phyloP scores from a whole-genome alignment of 345 rosid genomes.

The Corymbia maculata region DNA sequence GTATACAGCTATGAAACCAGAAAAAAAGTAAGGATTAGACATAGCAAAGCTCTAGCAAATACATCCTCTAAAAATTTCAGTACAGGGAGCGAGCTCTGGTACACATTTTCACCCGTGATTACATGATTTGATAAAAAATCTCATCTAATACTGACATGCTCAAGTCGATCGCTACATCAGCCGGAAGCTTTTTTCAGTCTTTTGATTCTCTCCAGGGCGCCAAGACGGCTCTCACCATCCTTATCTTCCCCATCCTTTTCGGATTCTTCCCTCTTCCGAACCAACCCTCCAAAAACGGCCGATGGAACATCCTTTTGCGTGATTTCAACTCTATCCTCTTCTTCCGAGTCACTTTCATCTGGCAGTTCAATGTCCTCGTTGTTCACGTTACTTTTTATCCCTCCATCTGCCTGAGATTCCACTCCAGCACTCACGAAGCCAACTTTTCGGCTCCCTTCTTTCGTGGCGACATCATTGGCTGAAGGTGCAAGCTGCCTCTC shows the following conservation, averaged over 20 bases:
- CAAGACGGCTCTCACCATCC: constrained; percentile 25
- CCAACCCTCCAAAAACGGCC: constrained; percentile 75
- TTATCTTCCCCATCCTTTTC: constrained; percentile 14
- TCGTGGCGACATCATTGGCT: constrained; percentile 13
- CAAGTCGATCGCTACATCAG: neutral
- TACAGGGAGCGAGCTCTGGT: neutral
- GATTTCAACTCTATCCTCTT: constrained; percentile 54
- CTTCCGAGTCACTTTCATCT: constrained; percentile 66
- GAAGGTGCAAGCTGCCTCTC: constrained; percentile 73
- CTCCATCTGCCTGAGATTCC: constrained; percentile 49
- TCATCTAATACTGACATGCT: neutral
- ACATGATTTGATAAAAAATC: neutral
- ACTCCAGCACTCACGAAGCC: constrained; percentile 95
- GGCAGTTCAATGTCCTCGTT: constrained; percentile 86
- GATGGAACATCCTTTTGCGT: constrained; percentile 74
- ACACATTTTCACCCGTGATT: neutral
- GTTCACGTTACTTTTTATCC: constrained; percentile 26
- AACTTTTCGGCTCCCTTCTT: constrained; percentile 45
- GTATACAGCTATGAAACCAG: neutral
- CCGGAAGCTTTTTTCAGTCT: constrained; percentile 32
- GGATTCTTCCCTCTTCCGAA: constrained; percentile 49
- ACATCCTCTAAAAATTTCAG: neutral
- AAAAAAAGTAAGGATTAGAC: neutral
- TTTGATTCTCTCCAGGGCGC: constrained; percentile 82
- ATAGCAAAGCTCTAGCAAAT: neutral